Conservation (phyloP, 2,329 filamentous ascomycete genomes). For the Colletotrichum tamarilloi region DNA sequence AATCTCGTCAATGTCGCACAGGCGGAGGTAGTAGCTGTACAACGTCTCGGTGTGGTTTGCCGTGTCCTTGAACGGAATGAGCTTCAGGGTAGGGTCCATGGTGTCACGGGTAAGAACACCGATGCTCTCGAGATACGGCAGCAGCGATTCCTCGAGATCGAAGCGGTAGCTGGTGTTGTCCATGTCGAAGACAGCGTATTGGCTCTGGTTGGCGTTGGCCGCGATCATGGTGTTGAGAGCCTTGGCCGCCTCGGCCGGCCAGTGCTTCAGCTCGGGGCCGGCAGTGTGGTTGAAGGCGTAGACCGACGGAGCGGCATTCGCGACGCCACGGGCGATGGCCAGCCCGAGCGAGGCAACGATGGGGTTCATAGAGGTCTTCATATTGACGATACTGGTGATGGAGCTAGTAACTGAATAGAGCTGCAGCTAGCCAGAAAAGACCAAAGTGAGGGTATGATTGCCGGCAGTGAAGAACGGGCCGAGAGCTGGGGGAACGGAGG, state of each 20-base stretch:
- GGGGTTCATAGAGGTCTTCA: conserved; percentile 29
- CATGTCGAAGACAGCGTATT: conserved; percentile 56
- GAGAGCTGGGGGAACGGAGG: conserved; percentile 3
- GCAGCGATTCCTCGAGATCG: conserved; percentile 55
- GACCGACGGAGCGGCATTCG: conserved; percentile 20
- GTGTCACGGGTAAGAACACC: conserved; percentile 53
- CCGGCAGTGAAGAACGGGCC: conserved; percentile 18
- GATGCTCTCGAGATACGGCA: conserved; percentile 55
- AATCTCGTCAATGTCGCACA: conserved; percentile 54
- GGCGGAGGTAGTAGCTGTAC: conserved; percentile 57
- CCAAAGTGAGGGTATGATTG: conserved; percentile 10
- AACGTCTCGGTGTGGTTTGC: conserved; percentile 51
- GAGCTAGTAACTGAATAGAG: conserved; percentile 7
- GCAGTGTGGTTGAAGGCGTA: conserved; percentile 25
- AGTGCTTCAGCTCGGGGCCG: conserved; percentile 44
- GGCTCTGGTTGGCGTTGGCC: conserved; percentile 49
- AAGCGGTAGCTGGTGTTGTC: conserved; percentile 57
- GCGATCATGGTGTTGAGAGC: conserved; percentile 51
- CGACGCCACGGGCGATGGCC: conserved; percentile 22
- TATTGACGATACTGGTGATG: conserved; percentile 5
- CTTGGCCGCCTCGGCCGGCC: conserved; percentile 49
- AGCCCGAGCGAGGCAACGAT: conserved; percentile 27
- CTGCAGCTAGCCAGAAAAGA: conserved; percentile 12
- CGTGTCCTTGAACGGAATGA: conserved; percentile 55
- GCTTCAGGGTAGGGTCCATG: conserved; percentile 52